phyloP scores from a whole-genome alignment of 139 green algal species.

The Pleodorina starrii region DNA sequence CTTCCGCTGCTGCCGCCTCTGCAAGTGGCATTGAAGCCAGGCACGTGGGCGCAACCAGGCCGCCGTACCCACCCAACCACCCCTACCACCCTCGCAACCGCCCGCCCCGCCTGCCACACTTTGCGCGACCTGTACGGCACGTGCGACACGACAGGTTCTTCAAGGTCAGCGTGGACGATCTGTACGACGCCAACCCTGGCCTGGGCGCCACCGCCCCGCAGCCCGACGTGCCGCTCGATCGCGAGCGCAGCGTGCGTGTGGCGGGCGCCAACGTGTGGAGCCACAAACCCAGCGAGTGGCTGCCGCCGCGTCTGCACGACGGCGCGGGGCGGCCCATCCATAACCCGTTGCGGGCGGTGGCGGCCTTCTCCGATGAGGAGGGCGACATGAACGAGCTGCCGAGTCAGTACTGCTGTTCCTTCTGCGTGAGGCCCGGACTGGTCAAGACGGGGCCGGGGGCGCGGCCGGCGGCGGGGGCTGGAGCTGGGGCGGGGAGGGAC shows the following conservation, averaged over 20 bases:
- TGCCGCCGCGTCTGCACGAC: slow-evolving; percentile 46
- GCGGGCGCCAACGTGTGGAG: slow-evolving; percentile 47
- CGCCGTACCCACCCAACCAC: no score
- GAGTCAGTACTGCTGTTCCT: slow-evolving; percentile 16
- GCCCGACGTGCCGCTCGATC: slow-evolving; percentile 7
- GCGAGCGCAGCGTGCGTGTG: slow-evolving; percentile 31
- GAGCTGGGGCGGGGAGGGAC: no score
- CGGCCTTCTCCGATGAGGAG: slow-evolving; percentile 39
- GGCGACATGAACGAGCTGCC: slow-evolving; percentile 24
- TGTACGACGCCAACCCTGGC: slow-evolving; percentile 39
- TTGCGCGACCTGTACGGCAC: no score
- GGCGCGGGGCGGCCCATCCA: slow-evolving; percentile 43
- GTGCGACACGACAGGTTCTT: slow-evolving; percentile 53
- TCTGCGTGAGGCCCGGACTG: slow-evolving; percentile 13
- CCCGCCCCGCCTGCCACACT: background rate
- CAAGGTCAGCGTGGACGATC: slow-evolving; percentile 11
- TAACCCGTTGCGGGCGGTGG: slow-evolving; percentile 31
- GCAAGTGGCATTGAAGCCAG: no score
- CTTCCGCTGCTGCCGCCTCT: no score
- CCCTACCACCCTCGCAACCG: no score
- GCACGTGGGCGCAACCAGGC: no score
- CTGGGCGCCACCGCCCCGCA: background rate
- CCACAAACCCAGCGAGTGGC: slow-evolving; percentile 50
- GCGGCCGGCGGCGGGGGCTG: no score
- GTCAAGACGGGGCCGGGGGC: slow-evolving; percentile 37